Conservation (phyloP, 768 basidiomycete species). For the Leccinellum albellum region DNA sequence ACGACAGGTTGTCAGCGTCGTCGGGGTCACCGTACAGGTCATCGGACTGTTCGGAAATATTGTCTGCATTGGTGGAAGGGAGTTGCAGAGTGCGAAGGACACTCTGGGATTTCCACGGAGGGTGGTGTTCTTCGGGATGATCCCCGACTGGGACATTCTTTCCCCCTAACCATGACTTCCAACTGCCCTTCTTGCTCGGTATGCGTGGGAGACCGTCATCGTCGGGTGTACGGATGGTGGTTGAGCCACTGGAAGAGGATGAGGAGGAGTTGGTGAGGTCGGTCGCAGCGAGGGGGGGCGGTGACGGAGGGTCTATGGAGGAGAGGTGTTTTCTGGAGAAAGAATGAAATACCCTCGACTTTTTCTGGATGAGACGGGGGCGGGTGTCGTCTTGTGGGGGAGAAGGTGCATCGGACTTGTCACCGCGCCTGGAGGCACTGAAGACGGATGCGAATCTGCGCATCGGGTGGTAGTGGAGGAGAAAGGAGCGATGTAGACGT, state of each 20-base stretch:
- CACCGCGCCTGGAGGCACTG: constrained; percentile 36
- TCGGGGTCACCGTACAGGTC: constrained; percentile 29
- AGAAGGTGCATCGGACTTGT: constrained; percentile 25
- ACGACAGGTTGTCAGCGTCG: constrained; percentile 10
- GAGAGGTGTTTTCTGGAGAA: constrained; percentile 27
- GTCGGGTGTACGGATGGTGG: constrained; percentile 54
- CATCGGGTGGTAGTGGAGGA: constrained; percentile 39
- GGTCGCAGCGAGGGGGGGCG: constrained; percentile 22
- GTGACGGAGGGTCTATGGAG: constrained; percentile 11
- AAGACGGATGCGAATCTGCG: constrained; percentile 65
- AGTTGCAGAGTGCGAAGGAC: constrained; percentile 20
- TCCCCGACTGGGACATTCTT: constrained; percentile 31
- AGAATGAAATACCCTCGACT: constrained; percentile 21
- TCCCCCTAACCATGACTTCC: constrained; percentile 54
- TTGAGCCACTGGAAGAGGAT: constrained; percentile 57
- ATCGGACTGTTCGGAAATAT: constrained; percentile 37
- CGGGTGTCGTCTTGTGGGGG: constrained; percentile 17
- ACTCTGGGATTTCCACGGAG: constrained; percentile 29
- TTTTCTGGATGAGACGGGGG: constrained; percentile 20
- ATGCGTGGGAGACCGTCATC: constrained; percentile 43
- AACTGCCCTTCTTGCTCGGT: constrained; percentile 43
- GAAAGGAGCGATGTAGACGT: constrained; percentile 20
- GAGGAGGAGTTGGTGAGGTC: constrained; percentile 51
- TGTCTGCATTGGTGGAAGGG: constrained; percentile 28
- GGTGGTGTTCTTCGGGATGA: constrained; percentile 23